Evolutionary conservation across 2,329 filamentous ascomycete species (phyloP).

Genomic region (Colletotrichum limetticola): DNA sequence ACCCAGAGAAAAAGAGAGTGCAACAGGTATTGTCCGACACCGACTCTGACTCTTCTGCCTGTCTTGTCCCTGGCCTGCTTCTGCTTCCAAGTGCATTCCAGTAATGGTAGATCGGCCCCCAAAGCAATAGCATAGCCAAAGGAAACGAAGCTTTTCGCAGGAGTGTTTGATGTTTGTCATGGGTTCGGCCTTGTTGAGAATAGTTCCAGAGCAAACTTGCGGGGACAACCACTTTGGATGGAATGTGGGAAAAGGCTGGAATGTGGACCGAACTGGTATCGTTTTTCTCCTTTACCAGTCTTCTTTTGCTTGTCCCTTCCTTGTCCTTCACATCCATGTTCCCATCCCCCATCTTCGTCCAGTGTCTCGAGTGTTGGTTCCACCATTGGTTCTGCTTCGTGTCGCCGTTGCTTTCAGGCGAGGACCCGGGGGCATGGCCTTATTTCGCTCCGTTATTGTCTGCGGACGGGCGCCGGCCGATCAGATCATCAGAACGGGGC

Average conservation of each 20-base stretch:
- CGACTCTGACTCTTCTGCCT: too few species aligned
- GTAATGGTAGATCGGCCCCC: not conserved
- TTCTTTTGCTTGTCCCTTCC: not conserved
- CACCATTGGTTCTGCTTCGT: constrained; percentile 19
- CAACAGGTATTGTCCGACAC: not conserved
- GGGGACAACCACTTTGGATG: not conserved
- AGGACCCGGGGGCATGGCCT: not conserved
- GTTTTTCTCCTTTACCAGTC: not conserved
- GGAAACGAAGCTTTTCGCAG: constrained; percentile 20
- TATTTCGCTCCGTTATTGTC: not conserved
- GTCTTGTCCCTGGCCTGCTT: not conserved
- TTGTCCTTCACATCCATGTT: not conserved
- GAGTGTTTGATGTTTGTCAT: constrained; percentile 28
- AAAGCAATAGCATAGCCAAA: not conserved
- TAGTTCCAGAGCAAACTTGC: constrained; percentile 7
- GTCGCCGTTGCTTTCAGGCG: not conserved
- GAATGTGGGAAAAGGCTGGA: constrained; percentile 10
- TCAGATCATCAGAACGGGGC: constrained; percentile 28
- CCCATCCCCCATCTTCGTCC: constrained; percentile 6
- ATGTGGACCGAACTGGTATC: constrained; percentile 16
- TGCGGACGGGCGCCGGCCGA: constrained; percentile 18
- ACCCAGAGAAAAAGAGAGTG: not conserved
- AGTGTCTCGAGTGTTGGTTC: constrained; percentile 27
- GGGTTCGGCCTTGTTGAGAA: not conserved
- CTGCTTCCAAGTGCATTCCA: not conserved